Conservation (phyloP, 2,329 filamentous ascomycete species). For the Alternaria incomplexa region DNA sequence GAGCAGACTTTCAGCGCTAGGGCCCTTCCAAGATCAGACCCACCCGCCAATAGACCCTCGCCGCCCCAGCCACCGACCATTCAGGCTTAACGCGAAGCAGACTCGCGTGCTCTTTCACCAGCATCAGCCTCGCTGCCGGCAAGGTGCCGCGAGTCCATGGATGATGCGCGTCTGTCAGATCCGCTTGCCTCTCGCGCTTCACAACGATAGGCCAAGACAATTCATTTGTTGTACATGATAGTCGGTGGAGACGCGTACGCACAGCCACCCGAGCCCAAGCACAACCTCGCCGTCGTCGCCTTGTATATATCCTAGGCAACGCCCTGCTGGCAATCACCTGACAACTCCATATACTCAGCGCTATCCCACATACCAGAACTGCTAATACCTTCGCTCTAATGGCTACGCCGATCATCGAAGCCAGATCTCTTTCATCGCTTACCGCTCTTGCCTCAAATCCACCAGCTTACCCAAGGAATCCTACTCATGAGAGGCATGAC, state of each 20-base stretch:
- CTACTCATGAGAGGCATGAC: constrained; percentile 70
- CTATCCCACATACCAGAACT: constrained; percentile 12
- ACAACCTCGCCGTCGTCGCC: constrained; percentile 29
- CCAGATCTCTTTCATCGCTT: constrained; percentile 79
- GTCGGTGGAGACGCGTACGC: constrained; percentile 28
- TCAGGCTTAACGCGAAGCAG: constrained; percentile 1
- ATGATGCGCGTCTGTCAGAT: constrained; percentile 23
- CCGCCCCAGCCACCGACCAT: background rate
- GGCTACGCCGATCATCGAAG: constrained; percentile 65
- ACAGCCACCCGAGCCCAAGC: constrained; percentile 38
- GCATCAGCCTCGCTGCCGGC: constrained; percentile 22
- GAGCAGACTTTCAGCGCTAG: constrained; percentile 27
- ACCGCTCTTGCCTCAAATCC: constrained; percentile 84
- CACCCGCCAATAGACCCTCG: constrained; percentile 16
- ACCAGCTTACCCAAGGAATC: constrained; percentile 81
- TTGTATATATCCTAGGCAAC: constrained; percentile 27
- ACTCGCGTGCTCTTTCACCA: constrained; percentile 17
- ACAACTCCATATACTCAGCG: constrained; percentile 6
- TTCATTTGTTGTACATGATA: constrained; percentile 21
- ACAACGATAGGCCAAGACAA: constrained; percentile 15
- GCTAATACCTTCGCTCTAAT: constrained; percentile 26
- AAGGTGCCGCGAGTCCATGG: constrained; percentile 5
- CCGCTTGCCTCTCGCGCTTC: constrained; percentile 15
- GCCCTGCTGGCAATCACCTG: constrained; percentile 3
- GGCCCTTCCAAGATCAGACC: constrained; percentile 3